Percentiles rank a stretch among this genome's conserved stretches.
These are phyloP conservation scores for Dendrobium huoshanense DNA, from an alignment of 106 monocot genomes.

Conservation along the genomic window DNA sequence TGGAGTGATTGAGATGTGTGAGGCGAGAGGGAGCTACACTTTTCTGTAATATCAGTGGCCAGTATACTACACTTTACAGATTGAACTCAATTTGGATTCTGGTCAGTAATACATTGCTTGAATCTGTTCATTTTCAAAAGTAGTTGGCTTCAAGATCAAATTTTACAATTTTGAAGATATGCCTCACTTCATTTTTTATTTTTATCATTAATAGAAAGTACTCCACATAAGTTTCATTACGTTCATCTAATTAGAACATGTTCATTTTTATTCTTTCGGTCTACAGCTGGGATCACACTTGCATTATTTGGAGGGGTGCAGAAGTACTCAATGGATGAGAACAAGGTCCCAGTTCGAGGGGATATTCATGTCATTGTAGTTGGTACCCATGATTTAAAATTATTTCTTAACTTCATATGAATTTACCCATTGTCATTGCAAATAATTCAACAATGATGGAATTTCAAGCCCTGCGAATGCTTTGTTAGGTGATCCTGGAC, in stretches of 20 bases:
- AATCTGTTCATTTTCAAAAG: neutral
- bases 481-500: constrained; percentile 85
- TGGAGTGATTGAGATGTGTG: no score
- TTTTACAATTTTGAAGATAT: no score
- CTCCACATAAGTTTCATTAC: neutral
- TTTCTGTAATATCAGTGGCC: no score
- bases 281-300: constrained; percentile 87
- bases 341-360: constrained; percentile 97
- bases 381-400: constrained; percentile 42
- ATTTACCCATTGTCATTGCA: neutral
- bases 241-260: neutral
- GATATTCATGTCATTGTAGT: constrained; percentile 96
- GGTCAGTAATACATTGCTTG: neutral
- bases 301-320: constrained; percentile 96
- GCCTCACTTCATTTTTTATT: no score
- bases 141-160: neutral
- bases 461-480: neutral
- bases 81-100: no score
- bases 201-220: no score
- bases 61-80: no score
- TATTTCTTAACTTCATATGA: neutral
- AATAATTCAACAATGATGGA: neutral
- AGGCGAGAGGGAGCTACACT: no score
- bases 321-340: constrained; percentile 88
- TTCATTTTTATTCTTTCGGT: constrained; percentile 7